A percentile compares a stretch with the other conserved stretches of the same genome.
phyloP scores from a whole-genome alignment of 257 asterid species.

The Anisodus acutangulus region DNA sequence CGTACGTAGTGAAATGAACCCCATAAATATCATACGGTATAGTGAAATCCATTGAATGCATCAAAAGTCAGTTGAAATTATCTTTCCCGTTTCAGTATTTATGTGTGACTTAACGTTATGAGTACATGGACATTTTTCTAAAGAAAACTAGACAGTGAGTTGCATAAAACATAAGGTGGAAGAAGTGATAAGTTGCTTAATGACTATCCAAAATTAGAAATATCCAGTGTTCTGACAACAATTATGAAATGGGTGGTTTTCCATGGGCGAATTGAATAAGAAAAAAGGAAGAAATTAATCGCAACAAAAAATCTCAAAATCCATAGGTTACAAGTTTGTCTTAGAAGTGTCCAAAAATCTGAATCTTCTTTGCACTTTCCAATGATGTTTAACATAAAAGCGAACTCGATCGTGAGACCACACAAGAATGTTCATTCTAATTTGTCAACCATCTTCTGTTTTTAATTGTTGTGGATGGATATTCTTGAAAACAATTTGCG shows the following conservation, averaged over 20 bases:
- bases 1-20: too few relatives aligned
- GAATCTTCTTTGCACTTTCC: conserved; percentile 25
- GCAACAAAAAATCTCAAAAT: background rate
- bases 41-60: background rate
- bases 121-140: background rate
- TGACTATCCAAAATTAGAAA: background rate
- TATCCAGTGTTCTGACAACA: background rate
- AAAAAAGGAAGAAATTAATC: background rate
- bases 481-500: too few relatives aligned
- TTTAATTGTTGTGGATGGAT: too few relatives aligned
- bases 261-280: background rate
- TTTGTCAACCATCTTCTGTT: background rate
- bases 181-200: background rate
- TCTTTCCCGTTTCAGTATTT: background rate
- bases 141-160: background rate
- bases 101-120: background rate
- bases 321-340: background rate
- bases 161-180: background rate
- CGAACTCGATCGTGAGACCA: background rate
- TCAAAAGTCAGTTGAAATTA: background rate
- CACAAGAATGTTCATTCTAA: background rate
- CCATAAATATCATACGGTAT: too few relatives aligned
- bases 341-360: background rate
- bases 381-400: background rate
- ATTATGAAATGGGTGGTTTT: background rate